Conservation (phyloP, 768 basidiomycete genomes). For the Polyporus arcularius region DNA sequence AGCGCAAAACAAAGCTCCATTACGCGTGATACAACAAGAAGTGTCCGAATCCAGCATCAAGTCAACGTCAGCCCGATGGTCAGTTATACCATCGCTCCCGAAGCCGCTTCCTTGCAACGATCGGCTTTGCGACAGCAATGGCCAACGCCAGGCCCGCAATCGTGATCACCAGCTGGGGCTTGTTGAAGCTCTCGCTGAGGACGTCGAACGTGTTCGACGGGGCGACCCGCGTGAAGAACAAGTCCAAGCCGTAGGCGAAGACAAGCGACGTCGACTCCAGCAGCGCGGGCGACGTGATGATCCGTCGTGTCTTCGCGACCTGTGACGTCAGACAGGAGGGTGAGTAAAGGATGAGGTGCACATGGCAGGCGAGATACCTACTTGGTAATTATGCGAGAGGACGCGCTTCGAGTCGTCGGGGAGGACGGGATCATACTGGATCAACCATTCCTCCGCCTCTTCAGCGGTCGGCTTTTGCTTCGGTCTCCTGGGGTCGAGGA, state of each 20-base stretch:
- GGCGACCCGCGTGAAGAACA: slow-evolving; percentile 83
- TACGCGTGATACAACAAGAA: no score
- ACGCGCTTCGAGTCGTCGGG: slow-evolving; percentile 64
- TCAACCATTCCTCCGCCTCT: slow-evolving; percentile 84
- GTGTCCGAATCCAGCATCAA: no score
- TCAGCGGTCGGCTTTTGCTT: slow-evolving; percentile 70
- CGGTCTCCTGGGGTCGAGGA: slow-evolving; percentile 85
- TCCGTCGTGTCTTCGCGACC: slow-evolving; percentile 68
- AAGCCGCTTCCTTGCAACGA: slow-evolving; percentile 69
- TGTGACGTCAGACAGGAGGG: slow-evolving; percentile 29
- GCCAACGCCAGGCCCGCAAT: slow-evolving; percentile 69
- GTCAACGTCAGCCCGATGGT: not conserved
- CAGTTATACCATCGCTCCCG: slow-evolving; percentile 73
- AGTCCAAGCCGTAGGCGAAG: slow-evolving; percentile 83
- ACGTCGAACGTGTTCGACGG: slow-evolving; percentile 94
- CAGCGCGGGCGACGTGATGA: slow-evolving; percentile 79
- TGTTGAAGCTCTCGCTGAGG: slow-evolving; percentile 90
- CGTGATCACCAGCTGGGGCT: slow-evolving; percentile 85
- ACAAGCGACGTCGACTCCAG: slow-evolving; percentile 92
- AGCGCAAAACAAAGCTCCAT: no score
- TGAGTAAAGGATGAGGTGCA: not conserved
- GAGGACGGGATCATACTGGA: slow-evolving; percentile 82
- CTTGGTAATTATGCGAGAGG: slow-evolving; percentile 59
- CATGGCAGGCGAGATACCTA: slow-evolving; percentile 26
- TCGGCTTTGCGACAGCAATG: slow-evolving; percentile 81